Evolutionary conservation across 1,139 yeast genomes (phyloP), one percentile per base, ranked within the genome.

Genomic region (Wickerhamomyces sp.): DNA sequence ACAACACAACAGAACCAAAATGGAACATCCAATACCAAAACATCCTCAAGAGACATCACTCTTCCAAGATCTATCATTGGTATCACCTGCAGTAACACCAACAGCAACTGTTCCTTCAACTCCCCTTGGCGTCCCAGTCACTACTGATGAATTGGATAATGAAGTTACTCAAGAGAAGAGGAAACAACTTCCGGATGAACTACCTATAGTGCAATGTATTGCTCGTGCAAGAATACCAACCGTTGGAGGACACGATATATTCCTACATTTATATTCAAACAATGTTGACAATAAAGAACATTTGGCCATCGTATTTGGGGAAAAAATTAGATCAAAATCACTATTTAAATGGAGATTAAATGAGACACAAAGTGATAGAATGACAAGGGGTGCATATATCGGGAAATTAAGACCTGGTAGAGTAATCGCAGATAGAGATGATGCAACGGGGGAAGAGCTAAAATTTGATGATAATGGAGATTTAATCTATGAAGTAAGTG

Each of bases 351-450:
- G 67, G 42, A 71, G 89, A 42, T 69, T 70, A 0, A 79, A 79
- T 39, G 99, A 93, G 55, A 73, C 96, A 0, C 98, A 90, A 64
- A 85, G 80, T 58, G 97, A 89, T 60, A 70, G 99, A 55, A 93
- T 93, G 97, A 89, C 95, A 14, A 75, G 99, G 55, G 99, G 99
- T 27, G 99, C 99, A 2, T 94, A 94, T 58, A 79, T 86, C 29
- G 99, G 99, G 11, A 80, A 79, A 58, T 71, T 94, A 48, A 82
- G 79, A 56, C 98, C 98, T 2, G 98, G 98, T 4, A 74, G 99
- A 51, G 65, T 67, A 27, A 61, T 69, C 6, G 94, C 95, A 0
- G 91, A 85, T 59, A 54, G 46, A n/a, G 93, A 85, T 58, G 75
- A 69, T 7, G 63, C 61, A 11, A 56, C 68, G 33, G 66, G 73